Base-by-base conservation (phyloP, 495 filamentous ascomycete genomes). In the Penicillium ucsense region DNA sequence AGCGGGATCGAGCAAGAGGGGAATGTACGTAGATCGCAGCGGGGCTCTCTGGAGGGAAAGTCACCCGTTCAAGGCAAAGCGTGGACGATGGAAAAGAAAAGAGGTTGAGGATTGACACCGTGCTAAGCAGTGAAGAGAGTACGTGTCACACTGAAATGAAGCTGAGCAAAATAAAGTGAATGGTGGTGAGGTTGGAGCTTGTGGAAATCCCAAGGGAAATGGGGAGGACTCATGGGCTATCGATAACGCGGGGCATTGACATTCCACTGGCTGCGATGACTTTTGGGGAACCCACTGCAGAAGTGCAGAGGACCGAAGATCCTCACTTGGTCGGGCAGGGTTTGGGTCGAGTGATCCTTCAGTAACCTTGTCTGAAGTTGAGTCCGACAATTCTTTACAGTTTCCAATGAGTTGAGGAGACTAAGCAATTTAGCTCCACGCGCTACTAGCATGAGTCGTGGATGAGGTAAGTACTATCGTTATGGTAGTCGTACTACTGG, bases 241-340 rank as follows among this genome's bases (percentile, higher is more conserved):
- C 49, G 49, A 52, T 52, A 52, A 47, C 49, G 44, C 46, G 46
- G 46, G 46, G 46, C 46, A 32, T 38, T 8, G 35, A 28, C 35
- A 20, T 5, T 10, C 28, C 27, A n/a, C 37, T 4, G 20, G 20
- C 20, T 20, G 20, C 20, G 20, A 20, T 20, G 20, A 20, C 20
- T 20, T 20, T 20, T 20, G 20, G 20, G 20, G 28, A 30, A 39
- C 3, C 8, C 6, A 39, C 20, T 20, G 20, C 20, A 20, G 20
- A 20, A 20, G 20, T 20, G 20, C 20, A 20, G 20, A 20, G 20
- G 20, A 20, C 20, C 20, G 20, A 20, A 20, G 20, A 20, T 20
- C 20, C 20, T 20, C 20, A 20, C 20, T 20, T 20, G 20, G 20
- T 20, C 20, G 20, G 20, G 20, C 20, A 20, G 20, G 20, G 20